A percentile compares a stretch with the other conserved stretches of the same genome.
These are phyloP conservation scores for Glycine soja DNA, from an alignment of 306 rosid species.

Conservation along the genomic window DNA sequence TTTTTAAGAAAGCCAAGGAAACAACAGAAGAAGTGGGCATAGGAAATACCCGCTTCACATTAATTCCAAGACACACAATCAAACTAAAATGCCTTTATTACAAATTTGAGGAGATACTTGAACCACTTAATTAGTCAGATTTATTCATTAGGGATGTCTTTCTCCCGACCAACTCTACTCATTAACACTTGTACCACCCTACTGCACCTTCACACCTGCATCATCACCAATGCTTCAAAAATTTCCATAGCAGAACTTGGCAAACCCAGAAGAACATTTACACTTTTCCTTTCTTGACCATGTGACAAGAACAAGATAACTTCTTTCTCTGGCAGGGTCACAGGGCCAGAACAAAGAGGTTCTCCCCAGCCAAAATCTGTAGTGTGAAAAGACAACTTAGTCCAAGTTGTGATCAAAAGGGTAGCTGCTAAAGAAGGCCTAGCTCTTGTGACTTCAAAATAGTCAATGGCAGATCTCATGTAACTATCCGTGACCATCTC, in stretches of 20 bases:
- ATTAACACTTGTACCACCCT: too few relatives aligned
- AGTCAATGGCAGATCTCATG: constrained; percentile 87
- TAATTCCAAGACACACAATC: constrained; percentile 10
- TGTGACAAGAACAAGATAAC: constrained; percentile 67
- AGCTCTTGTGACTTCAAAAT: constrained; percentile 71
- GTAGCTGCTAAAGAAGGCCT: constrained; percentile 81
- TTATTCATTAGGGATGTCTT: neutral
- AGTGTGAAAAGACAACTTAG: constrained; percentile 69
- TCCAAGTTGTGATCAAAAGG: constrained; percentile 81
- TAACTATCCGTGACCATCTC: constrained; percentile 63
- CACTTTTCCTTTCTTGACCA: constrained; percentile 63
- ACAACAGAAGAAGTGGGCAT: too few relatives aligned
- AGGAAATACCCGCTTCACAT: neutral
- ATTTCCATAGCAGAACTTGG: constrained; percentile 80
- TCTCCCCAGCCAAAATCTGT: constrained; percentile 90
- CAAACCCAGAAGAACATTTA: constrained; percentile 77
- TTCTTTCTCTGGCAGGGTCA: constrained; percentile 76
- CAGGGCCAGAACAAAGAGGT: constrained; percentile 78
- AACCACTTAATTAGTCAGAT: neutral
- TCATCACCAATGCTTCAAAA: constrained; percentile 59
- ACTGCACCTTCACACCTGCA: constrained; percentile 40
- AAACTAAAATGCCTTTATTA: constrained; percentile 6
- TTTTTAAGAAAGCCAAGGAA: too few relatives aligned
- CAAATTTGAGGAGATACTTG: neutral
- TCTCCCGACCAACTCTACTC: neutral